A percentile compares a stretch with the other conserved stretches of the same genome.
phyloP scores from a whole-genome alignment of 2,329 filamentous ascomycete species.

The Botrytis medusae region DNA sequence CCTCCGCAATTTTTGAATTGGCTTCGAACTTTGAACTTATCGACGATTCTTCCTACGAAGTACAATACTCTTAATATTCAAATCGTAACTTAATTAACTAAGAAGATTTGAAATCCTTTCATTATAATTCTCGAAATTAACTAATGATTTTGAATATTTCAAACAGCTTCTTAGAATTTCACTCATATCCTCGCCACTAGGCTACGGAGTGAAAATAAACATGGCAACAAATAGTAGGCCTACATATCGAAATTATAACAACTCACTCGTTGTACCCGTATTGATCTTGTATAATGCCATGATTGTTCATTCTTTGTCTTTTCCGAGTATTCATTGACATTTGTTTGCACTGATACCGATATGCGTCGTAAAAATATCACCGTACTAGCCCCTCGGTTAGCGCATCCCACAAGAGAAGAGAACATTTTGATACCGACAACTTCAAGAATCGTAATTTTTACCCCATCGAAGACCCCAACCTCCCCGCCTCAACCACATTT shows the following conservation, averaged over 20 bases:
- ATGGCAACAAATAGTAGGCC: background rate
- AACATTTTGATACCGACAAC: constrained; percentile 23
- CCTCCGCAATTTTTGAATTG: background rate
- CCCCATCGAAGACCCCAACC: constrained; percentile 19
- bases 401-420: constrained; percentile 23
- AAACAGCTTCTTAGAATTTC: background rate
- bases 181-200: background rate
- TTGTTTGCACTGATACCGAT: background rate
- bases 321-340: background rate
- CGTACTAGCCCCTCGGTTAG: constrained; percentile 24
- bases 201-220: background rate
- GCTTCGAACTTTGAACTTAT: background rate
- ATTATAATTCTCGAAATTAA: background rate
- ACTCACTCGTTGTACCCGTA: background rate
- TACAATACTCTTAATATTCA: background rate
- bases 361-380: constrained; percentile 14
- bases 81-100: background rate
- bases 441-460: constrained; percentile 24
- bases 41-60: background rate
- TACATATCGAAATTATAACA: background rate
- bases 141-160: background rate
- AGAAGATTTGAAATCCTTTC: background rate
- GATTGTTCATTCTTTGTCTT: background rate
- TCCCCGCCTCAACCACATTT: constrained; percentile 20
- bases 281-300: background rate